A percentile compares a stretch with the other conserved stretches of the same genome.
phyloP scores from a whole-genome alignment of 306 rosid genomes.

The Crotalaria pallida region DNA sequence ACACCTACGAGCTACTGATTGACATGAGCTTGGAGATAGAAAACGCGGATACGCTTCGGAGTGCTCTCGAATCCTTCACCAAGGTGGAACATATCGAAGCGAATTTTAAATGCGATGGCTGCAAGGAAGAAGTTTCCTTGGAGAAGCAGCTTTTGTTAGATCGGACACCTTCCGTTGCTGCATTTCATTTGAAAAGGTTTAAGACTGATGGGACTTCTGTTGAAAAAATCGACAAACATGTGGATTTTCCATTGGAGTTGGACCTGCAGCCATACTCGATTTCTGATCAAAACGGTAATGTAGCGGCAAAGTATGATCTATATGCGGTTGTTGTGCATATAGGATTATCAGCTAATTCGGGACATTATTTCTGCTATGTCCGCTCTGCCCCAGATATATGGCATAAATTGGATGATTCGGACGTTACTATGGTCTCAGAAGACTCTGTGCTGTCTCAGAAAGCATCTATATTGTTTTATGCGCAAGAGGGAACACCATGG shows the following conservation, averaged over 20 bases:
- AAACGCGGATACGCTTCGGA: constrained; percentile 49
- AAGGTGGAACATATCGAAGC: constrained; percentile 67
- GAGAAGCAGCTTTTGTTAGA: constrained; percentile 73
- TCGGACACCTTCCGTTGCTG: constrained; percentile 63
- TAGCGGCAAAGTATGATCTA: constrained; percentile 63
- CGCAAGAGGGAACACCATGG: constrained; percentile 78
- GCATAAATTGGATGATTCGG: constrained; percentile 73
- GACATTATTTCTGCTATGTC: constrained; percentile 80
- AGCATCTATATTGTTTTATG: constrained; percentile 83
- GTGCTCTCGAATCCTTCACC: constrained; percentile 78
- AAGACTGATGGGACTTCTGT: constrained; percentile 54
- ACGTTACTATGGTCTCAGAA: constrained; percentile 63
- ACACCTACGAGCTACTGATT: constrained; percentile 64
- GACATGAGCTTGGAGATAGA: constrained; percentile 88
- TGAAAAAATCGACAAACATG: constrained; percentile 76
- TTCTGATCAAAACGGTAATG: constrained; percentile 27
- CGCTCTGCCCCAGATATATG: constrained; percentile 74
- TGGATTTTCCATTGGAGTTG: constrained; percentile 72
- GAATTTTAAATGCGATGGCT: constrained; percentile 60
- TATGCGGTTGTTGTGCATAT: constrained; percentile 77
- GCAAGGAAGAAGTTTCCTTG: constrained; percentile 63
- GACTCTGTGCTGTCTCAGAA: constrained; percentile 61
- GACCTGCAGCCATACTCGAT: constrained; percentile 62
- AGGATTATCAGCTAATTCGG: constrained; percentile 63
- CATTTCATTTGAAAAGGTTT: constrained; percentile 82